A percentile compares a stretch with the other conserved stretches of the same genome.
phyloP scores from a whole-genome alignment of 495 filamentous ascomycete genomes.

The Viridothelium virens region DNA sequence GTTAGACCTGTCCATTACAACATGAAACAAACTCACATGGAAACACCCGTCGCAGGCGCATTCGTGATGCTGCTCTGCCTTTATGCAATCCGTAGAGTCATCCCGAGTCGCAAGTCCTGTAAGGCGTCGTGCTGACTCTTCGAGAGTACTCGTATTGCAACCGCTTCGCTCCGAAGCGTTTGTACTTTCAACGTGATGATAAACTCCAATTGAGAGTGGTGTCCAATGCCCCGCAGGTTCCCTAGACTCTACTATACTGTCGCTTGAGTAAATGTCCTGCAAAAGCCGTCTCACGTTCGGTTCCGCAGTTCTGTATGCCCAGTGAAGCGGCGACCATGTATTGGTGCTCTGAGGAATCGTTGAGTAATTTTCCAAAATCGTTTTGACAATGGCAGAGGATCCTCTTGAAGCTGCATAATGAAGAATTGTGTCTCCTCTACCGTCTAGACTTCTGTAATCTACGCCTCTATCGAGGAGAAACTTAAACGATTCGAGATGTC shows the following conservation, averaged over 20 bases:
- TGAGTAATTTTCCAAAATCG: background rate
- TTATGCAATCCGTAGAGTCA: background rate
- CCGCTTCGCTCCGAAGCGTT: background rate
- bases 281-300: background rate
- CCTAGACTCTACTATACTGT: background rate
- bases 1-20: background rate
- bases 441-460: background rate
- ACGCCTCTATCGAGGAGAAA: background rate
- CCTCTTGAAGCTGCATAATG: background rate
- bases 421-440: slow-evolving; percentile 1
- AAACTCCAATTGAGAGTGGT: background rate
- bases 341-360: background rate
- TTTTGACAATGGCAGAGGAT: background rate
- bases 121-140: background rate
- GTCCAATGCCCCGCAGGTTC: background rate
- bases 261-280: background rate
- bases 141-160: background rate
- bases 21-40: background rate
- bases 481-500: background rate
- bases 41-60: background rate
- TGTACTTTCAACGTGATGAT: background rate
- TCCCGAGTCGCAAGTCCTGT: background rate
- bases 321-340: background rate
- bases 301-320: background rate
- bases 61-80: background rate